These are phyloP conservation scores for Xylaria hypoxylon DNA, from an alignment of 2,329 filamentous ascomycete genomes.

Conservation along the genomic window DNA sequence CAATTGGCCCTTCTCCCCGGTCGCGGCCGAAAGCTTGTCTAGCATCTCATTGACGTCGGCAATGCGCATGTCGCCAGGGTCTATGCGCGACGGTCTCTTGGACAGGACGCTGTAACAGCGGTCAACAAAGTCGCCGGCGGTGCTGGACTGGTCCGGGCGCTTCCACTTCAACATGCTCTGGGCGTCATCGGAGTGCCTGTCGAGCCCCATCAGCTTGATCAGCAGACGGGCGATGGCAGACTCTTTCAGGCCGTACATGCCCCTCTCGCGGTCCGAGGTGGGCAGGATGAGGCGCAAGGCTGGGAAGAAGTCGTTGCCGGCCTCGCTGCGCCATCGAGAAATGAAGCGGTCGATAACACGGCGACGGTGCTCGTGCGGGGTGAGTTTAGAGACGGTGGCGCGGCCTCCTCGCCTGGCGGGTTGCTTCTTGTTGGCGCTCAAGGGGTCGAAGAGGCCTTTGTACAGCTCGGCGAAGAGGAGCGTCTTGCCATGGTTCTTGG, in stretches of 20 bases:
- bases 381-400: conserved; percentile 67
- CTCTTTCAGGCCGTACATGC: conserved; percentile 95
- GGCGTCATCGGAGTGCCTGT: conserved; percentile 89
- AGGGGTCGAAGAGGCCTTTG: conserved; percentile 81
- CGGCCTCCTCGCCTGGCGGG: conserved; percentile 68
- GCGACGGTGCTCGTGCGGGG: conserved; percentile 81
- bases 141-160: conserved; percentile 72
- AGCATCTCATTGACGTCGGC: conserved; percentile 89
- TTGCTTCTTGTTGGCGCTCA: conserved; percentile 82
- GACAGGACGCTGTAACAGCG: conserved; percentile 88
- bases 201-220: conserved; percentile 93
- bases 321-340: conserved; percentile 84
- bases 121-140: conserved; percentile 89
- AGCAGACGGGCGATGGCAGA: conserved; percentile 88
- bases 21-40: conserved; percentile 79
- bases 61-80: conserved; percentile 83
- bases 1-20: conserved; percentile 85
- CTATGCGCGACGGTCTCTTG: conserved; percentile 81
- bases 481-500: conserved; percentile 82
- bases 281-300: conserved; percentile 91
- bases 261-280: conserved; percentile 90
- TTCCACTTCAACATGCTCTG: conserved; percentile 92
- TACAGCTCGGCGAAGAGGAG: conserved; percentile 85
- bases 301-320: conserved; percentile 93
- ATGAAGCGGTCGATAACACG: conserved; percentile 90